Evolutionary conservation across 208 protist genomes (phyloP), one percentile per base, ranked within the genome.

Genomic region (Trypanosoma theileri): DNA sequence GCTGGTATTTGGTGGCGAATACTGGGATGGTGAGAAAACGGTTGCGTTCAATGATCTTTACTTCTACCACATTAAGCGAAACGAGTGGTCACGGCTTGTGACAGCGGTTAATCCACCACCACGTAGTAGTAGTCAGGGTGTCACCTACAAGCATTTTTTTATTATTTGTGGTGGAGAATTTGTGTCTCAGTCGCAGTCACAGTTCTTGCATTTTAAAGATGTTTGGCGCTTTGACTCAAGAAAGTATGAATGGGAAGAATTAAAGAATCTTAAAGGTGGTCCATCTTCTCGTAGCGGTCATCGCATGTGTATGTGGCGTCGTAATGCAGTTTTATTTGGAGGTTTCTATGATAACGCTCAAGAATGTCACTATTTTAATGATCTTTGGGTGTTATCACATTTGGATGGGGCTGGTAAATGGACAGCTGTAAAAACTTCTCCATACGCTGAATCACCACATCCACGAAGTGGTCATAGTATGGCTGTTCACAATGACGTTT

Each of bases 341-440:
- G 93, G 93, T n/a, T 97, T 97, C 75, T 95, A 97, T 77, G 93
- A 96, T 72, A 96, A 93, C 35, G 81, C 85, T 14, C 82, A 86
- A 61, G 85, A 94, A 75, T 93, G 85, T 54, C 86, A 78, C 60
- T 97, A 96, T 66, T 94, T 82, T 68, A 86, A 97, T 66, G 93
- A 97, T 62, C 60, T 96, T 45, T 96, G 88, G 87, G 64, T 93
- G 11, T 84, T 97, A 14, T 89, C 84, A 17, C 17, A 80, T 31
- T 62, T 97, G n/a, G 93, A 96, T 35, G 88, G 83, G 0, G 76
- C 77, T n/a, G 88, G 86, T 10, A 75, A 72, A 31, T 95, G 85
- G 88, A 76, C 69, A 19, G 70, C 70, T 48, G 57, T 90, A 16
- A 85, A 85, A 65, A 81, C 80, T 22, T 41, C 81, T 17, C 68